Conservation (phyloP, 1,284 basidiomycete species). For the Mrakiaceae sp. region DNA sequence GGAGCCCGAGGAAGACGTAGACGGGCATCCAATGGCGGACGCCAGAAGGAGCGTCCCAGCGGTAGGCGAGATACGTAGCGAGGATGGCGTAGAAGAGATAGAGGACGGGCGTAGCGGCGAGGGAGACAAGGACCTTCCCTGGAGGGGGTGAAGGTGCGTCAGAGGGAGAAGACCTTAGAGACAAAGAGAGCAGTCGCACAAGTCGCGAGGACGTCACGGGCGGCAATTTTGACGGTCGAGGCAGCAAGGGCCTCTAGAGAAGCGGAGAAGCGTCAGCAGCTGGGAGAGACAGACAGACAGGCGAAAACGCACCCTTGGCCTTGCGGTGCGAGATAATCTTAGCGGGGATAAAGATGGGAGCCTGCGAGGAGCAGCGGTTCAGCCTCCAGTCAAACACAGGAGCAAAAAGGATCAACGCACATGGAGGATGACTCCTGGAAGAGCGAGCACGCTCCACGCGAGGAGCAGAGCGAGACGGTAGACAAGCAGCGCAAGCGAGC, state of each 20-base stretch:
- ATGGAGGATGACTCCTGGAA: conserved; percentile 92
- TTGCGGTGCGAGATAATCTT: conserved; percentile 80
- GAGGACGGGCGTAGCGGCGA: conserved; percentile 78
- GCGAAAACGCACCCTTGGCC: conserved; percentile 58
- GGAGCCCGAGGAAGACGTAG: conserved; percentile 61
- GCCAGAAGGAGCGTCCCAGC: conserved; percentile 45
- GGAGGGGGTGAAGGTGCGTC: too few relatives aligned
- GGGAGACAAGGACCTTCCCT: conserved; percentile 94
- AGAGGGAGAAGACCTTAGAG: too few relatives aligned
- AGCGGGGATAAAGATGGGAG: conserved; percentile 88
- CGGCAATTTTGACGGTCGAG: conserved; percentile 90
- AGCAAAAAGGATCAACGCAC: conserved; percentile 22
- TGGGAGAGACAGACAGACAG: conserved; percentile 11
- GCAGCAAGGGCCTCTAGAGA: conserved; percentile 82
- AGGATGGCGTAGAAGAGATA: conserved; percentile 75
- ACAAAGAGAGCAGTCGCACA: not conserved
- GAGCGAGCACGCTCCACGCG: conserved; percentile 74
- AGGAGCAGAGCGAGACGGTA: conserved; percentile 74
- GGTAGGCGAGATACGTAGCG: conserved; percentile 64
- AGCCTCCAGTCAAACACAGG: too few relatives aligned
- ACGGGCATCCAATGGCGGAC: conserved; percentile 68
- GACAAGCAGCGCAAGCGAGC: conserved; percentile 69
- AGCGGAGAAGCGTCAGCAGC: not conserved
- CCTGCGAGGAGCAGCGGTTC: not conserved
- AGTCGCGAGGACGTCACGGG: conserved; percentile 70